Conservation (phyloP, 352 stramenopile species). For the Albugo candida region DNA sequence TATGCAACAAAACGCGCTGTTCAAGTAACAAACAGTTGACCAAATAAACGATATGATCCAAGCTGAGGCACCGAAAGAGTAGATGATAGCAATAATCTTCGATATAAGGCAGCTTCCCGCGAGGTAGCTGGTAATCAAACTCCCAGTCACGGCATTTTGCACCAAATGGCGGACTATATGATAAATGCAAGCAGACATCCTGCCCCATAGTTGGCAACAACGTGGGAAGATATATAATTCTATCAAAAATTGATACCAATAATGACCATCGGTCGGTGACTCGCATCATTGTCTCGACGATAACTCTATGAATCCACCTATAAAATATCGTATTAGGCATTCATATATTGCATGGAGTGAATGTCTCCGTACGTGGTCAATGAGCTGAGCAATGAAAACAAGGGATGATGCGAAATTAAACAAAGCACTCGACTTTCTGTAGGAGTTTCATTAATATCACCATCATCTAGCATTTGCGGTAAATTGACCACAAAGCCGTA, state of each 20-base stretch:
- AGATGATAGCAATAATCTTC: conserved; percentile 66
- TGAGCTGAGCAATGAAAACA: conserved; percentile 69
- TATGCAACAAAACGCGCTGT: conserved; percentile 67
- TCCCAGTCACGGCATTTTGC: conserved; percentile 3
- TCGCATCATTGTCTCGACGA: background rate
- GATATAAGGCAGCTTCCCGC: conserved; percentile 31
- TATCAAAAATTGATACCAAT: background rate
- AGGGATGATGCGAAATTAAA: conserved; percentile 58
- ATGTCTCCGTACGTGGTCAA: conserved; percentile 27
- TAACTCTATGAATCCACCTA: conserved; percentile 35
- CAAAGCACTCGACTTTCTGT: conserved; percentile 22
- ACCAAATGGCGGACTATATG: background rate
- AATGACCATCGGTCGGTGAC: background rate
- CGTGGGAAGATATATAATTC: background rate
- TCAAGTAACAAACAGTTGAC: conserved; percentile 69
- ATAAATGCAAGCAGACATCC: background rate
- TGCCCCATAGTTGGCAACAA: conserved; percentile 2
- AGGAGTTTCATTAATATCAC: conserved; percentile 17
- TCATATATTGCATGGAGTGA: background rate
- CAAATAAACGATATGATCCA: conserved; percentile 64
- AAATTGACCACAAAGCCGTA: conserved; percentile 58
- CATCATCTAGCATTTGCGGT: conserved; percentile 6
- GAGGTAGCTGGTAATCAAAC: conserved; percentile 27
- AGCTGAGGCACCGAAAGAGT: conserved; percentile 61
- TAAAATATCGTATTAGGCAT: background rate